Evolutionary conservation across 768 basidiomycete genomes (phyloP).

Genomic region (Boletus huronensis): DNA sequence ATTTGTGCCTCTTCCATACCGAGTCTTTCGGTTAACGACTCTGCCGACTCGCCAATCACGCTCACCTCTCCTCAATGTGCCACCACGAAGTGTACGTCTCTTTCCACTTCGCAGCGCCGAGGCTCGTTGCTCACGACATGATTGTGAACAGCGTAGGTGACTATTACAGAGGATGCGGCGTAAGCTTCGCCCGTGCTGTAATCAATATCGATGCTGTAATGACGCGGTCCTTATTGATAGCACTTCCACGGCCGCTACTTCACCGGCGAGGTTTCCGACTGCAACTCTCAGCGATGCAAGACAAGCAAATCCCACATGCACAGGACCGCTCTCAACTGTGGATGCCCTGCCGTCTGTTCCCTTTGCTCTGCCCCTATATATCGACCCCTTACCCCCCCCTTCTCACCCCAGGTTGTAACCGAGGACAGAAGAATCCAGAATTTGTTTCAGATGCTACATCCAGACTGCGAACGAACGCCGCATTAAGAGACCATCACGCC

Average conservation of each 20-base stretch:
- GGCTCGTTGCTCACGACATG: constrained; percentile 1
- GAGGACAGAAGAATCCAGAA: constrained; percentile 37
- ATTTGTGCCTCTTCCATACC: background rate
- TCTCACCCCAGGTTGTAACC: constrained; percentile 28
- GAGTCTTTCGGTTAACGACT: background rate
- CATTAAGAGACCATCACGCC: constrained; percentile 8
- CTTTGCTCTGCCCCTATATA: constrained; percentile 10
- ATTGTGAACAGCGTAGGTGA: constrained; percentile 31
- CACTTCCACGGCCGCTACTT: constrained; percentile 39
- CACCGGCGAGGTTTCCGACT: constrained; percentile 32
- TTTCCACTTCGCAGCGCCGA: background rate
- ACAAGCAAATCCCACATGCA: constrained; percentile 35
- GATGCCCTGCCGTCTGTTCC: constrained; percentile 27
- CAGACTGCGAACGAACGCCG: constrained; percentile 29
- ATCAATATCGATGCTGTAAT: constrained; percentile 1
- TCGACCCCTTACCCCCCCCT: background rate
- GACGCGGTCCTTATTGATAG: constrained; percentile 10
- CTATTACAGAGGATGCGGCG: constrained; percentile 37
- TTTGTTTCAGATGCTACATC: constrained; percentile 33
- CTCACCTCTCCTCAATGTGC: constrained; percentile 24
- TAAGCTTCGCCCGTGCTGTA: constrained; percentile 12
- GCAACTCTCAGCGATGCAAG: constrained; percentile 31
- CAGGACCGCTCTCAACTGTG: constrained; percentile 34
- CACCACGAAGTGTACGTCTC: constrained; percentile 35
- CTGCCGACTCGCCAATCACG: background rate